Base-by-base conservation (phyloP, 768 basidiomycete genomes). In the Kwoniella sp. region DNA sequence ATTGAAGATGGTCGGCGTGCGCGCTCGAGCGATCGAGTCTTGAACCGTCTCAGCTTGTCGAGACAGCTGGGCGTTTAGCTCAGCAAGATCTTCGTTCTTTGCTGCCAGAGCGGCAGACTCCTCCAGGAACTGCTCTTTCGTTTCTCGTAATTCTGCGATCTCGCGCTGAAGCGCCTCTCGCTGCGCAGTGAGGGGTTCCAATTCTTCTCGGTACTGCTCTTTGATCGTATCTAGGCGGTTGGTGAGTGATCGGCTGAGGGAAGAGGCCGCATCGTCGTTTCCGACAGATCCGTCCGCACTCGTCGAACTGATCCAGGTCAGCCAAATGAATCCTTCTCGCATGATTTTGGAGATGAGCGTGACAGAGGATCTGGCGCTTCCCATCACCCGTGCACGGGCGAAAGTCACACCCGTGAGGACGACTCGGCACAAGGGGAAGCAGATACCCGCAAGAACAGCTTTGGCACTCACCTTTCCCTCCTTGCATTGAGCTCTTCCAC, bases 41-140 rank as follows among this genome's bases (percentile, higher is more conserved):
- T 82, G 72, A 59, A 81, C 55, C 23, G 68, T 57, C 55, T 96
- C 94, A 74, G 91, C 85, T 65, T 91, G 89, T 37, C 91, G 87
- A 11, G 87, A 82, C 68, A 94, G 91, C 31, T 92, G 89, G 4
- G 89, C 85, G 69, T 90, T 90, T 50, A 97, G 86, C 78, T 93
- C 90, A 0, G 90, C 90, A 5, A 99, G 85, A 78, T 94, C 91
- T 73, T 94, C 93, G 82, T 98, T 98, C 54, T 93, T 87, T 5
- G 88, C 88, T 77, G 92, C 92, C 55, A 99, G 85, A 23, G 89
- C 88, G 0, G 92, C 89, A 0, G 93, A 91, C 82, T 99, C 96
- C 74, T 95, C 94, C 45, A 94, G 82, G 81, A 90, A 90, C 47
- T 89, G 86, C 69, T 96, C 93, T 31, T 92, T 87, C 0, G 90